Percentiles rank a stretch among this genome's conserved stretches.
Conservation (phyloP, 192 early-diverging fungal species). For the Spizellomyces sp. region DNA sequence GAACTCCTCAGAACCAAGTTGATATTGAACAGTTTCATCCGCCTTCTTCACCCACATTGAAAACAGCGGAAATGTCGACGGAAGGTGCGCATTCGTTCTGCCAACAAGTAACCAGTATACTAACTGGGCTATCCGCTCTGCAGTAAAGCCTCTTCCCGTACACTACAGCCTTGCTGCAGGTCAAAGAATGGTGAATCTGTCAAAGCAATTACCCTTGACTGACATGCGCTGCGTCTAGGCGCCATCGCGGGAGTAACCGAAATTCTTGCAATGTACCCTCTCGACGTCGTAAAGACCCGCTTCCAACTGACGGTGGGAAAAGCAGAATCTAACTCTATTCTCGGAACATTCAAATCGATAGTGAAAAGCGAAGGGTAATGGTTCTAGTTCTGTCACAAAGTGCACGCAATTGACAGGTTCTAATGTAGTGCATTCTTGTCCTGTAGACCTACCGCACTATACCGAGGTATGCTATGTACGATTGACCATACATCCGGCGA, state of each 20-base stretch:
- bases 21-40: no score
- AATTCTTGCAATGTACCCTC: slow-evolving; percentile 92
- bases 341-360: slow-evolving; percentile 67
- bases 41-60: no score
- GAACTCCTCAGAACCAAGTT: no score
- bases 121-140: background rate
- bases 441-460: slow-evolving; percentile 30
- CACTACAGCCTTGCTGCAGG: slow-evolving; percentile 28
- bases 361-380: slow-evolving; percentile 68
- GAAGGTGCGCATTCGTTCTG: no score
- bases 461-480: slow-evolving; percentile 23
- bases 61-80: no score
- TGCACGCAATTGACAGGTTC: no score
- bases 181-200: background rate
- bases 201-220: background rate
- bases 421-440: background rate
- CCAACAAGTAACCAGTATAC: no score
- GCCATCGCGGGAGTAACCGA: slow-evolving; percentile 72
- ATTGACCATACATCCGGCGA: no score
- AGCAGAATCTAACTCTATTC: slow-evolving; percentile 64
- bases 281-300: slow-evolving; percentile 93
- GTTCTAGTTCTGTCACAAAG: background rate
- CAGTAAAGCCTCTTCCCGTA: slow-evolving; percentile 33
- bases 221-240: slow-evolving; percentile 13
- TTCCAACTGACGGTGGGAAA: slow-evolving; percentile 81